Base-by-base conservation (phyloP, 2,329 filamentous ascomycete species). In the Talaromyces sp. region DNA sequence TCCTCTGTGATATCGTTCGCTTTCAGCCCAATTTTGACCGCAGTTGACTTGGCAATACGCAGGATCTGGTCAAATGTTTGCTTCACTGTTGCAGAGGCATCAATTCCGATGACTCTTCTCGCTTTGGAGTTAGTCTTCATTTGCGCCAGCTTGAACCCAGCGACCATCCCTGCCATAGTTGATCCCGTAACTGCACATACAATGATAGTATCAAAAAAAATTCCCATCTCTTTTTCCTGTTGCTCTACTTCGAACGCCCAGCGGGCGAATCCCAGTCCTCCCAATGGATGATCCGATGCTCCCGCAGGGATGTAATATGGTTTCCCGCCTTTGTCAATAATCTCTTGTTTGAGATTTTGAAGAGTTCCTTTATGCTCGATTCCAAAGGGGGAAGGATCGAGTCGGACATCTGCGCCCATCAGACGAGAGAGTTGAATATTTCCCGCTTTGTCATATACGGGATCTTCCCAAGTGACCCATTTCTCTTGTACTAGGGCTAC, bases 231-330 rank as follows among this genome's bases (percentile, higher is more conserved):
- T 67, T 79, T 77, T 76, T 91, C 89, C 75, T 91, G 89, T 67
- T 81, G 79, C 56, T 81, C 81, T 0, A 92, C 86, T 75, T 91
- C 89, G 41, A 90, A 87, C 1, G 89, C 88, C 86, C 89, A 91
- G 2, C 88, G 80, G 8, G 88, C 88, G 70, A 91, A 91, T 0
- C 89, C 89, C 16, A 91, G 74, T 0, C 89, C 89, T 3, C 89
- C 89, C 0, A 90, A 80, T 0, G 87, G 87, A 73, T 91, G 89
- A 73, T 90, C 88, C 0, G 86, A 89, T 1, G 89, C 89, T 0
- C 89, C 89, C 0, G 89, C 88, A 3, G 89, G 89, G 68, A 91
- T 90, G 72, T 89, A 89, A 72, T 91, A 92, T 0, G 89, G 87
- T 73, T 85, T 87, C 43, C 83, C 82, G 87, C 89, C 1, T 73